Evolutionary conservation across 495 filamentous ascomycete species (phyloP), one percentile per base, ranked within the genome.

Genomic region (Rostrohypoxylon terebratum): DNA sequence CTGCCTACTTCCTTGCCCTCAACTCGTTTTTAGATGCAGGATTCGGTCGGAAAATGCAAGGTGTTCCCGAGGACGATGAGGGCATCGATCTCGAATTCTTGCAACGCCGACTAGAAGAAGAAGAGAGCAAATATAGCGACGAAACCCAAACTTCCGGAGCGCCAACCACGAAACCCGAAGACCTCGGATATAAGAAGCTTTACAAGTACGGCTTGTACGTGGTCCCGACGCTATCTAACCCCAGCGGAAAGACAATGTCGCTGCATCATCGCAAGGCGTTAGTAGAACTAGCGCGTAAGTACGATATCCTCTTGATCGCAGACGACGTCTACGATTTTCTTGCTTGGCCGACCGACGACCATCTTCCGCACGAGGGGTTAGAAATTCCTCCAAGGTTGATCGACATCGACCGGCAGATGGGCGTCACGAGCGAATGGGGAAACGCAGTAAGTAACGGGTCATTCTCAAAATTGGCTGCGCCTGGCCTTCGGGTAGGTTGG

Each of bases 261-360:
- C 72, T 90, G 31, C 76, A 79, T 21, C 85, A 86, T 18, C 85
- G 92, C 2, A 79, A 86, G 65, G 77, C 81, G 20, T 79, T 94
- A 0, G 86, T 94, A 3, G 78, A 82, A 16, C 69, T 94, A n/a
- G 92, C 92, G 1, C 84, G 92, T 14, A 81, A 89, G 50, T 89
- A 87, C 71, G 88, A 95, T 76, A 90, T 90, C 4, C 79, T 94
- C 16, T 77, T 94, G 45, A 84, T 95, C 10, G 84, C 86, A 0
- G 92, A 95, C 75, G 92, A 95, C 77, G 92, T 96, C 2, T 96
- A 96, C 63, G 93, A 96, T 77, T 89, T 90, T 69, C 83, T 96
- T 0, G 87, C 89, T 74, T 93, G 91, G 86, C 84, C 87, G 2
- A 53, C 82, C 3, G 81, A 81, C 28, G 78, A 77, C 0, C 51